phyloP scores from a whole-genome alignment of 805 yeast species.

The Candida oleophila region DNA sequence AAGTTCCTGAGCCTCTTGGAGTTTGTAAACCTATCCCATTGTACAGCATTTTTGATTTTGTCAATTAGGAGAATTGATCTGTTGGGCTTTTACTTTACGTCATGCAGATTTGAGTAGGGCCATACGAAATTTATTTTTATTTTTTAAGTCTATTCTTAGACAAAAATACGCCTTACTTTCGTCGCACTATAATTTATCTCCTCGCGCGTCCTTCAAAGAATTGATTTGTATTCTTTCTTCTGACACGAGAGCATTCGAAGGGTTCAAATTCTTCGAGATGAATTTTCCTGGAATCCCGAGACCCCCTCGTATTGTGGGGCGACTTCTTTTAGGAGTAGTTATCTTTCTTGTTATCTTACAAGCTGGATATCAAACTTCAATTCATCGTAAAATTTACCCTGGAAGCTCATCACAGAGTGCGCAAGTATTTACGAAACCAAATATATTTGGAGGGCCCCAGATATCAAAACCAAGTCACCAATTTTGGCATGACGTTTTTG shows the following conservation, averaged over 20 bases:
- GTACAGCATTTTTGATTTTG: conserved; percentile 43
- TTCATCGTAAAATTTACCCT: neutral
- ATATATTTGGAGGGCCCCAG: neutral
- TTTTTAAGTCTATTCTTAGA: too few species aligned
- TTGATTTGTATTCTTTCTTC: too few species aligned
- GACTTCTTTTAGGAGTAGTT: neutral
- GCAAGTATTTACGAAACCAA: neutral
- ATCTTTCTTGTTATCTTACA: neutral
- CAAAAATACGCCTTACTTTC: too few species aligned
- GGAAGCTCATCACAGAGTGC: neutral
- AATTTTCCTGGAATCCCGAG: neutral
- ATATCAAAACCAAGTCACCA: conserved; percentile 12
- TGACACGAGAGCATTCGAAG: too few species aligned
- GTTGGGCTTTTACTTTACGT: neutral
- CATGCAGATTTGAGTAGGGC: too few species aligned
- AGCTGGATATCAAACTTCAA: conserved; percentile 1
- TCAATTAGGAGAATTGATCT: neutral
- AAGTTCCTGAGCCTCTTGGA: conserved; percentile 62
- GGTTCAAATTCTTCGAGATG: too few species aligned
- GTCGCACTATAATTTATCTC: too few species aligned
- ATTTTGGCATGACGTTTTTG: conserved; percentile 29
- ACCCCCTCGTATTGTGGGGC: neutral
- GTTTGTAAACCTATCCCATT: conserved; percentile 58
- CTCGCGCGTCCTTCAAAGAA: too few species aligned
- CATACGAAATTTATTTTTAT: too few species aligned